Percentiles rank a stretch among this genome's conserved stretches.
These are phyloP conservation scores for Pythium biforme DNA, from an alignment of 352 stramenopile species.

Conservation along the genomic window DNA sequence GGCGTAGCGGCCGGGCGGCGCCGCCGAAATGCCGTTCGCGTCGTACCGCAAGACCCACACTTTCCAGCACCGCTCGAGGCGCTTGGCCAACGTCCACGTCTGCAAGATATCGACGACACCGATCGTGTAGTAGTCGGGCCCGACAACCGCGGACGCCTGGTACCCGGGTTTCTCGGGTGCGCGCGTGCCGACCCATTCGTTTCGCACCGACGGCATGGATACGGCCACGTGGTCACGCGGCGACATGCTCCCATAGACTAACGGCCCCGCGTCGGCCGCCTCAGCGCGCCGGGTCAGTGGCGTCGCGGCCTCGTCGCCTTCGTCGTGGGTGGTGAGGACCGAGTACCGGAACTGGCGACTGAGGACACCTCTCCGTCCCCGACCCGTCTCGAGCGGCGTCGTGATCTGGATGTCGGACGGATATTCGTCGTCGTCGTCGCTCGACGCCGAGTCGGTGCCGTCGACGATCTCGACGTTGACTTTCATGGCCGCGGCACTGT, in stretches of 20 bases:
- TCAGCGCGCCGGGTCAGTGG: conserved; percentile 36
- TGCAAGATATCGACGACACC: conserved; percentile 91
- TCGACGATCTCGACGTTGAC: conserved; percentile 30
- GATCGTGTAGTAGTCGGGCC: conserved; percentile 86
- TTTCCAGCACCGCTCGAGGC: conserved; percentile 84
- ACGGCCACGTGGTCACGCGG: conserved; percentile 29
- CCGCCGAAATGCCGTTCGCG: conserved; percentile 71
- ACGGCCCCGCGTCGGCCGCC: too few relatives aligned
- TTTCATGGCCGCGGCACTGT: conserved; percentile 8
- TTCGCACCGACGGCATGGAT: conserved; percentile 18
- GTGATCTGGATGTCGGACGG: conserved; percentile 28
- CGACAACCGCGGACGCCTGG: conserved; percentile 71
- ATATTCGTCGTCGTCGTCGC: conserved; percentile 49
- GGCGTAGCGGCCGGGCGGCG: conserved; percentile 69
- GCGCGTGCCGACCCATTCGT: conserved; percentile 59
- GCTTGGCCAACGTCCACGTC: conserved; percentile 85
- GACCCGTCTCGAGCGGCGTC: conserved; percentile 26
- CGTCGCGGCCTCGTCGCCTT: conserved; percentile 40
- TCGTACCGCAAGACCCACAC: conserved; percentile 72
- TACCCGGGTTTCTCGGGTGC: conserved; percentile 66
- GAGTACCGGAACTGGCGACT: conserved; percentile 74
- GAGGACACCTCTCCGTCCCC: conserved; percentile 54
- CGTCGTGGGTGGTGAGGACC: conserved; percentile 51
- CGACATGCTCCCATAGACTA: conserved; percentile 51
- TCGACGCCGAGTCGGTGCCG: conserved; percentile 27